Evolutionary conservation across 1,284 basidiomycete species (phyloP), one percentile per base, ranked within the genome.

Genomic region (Cryptococcus wingfieldii): DNA sequence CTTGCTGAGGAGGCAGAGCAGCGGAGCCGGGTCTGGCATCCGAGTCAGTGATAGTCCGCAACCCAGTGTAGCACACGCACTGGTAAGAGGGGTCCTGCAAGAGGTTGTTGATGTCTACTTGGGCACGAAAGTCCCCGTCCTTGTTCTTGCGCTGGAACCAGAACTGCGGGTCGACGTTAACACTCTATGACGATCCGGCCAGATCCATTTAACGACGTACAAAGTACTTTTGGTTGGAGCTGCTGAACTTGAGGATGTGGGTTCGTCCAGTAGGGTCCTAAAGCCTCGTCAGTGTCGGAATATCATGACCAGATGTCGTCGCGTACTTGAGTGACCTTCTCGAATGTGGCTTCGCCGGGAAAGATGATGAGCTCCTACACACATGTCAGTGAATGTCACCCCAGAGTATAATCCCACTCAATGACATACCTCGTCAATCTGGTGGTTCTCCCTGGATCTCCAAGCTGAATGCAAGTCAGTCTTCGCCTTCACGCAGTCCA

Each of bases 311-410:
- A 18, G 47, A 16, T n/a, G 14, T 47, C 8, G 13, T 23, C 9
- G 54, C 70, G 51, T 41, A 71, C 71, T 50, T 71, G 67, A 8
- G 56, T 51, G n/a, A 75, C 72, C 47, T 67, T 68, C 49, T 69
- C 64, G 44, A 77, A 76, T 5, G 65, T 66, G 0, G 72, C 74
- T 64, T 77, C 76, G n/a, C 70, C 72, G n/a, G 71, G 74, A 62
- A 77, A 77, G 61, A 77, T 65, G 59, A 77, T 67, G 27, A 74
- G 65, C 48, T 76, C 72, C 72, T 75, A 51, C 18, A 18, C 13
- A 28, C 25, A 37, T 16, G 19, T 34, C 50, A 45, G 34, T 31
- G 41, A 42, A 14, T 43, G 23, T 5, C 43, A 18, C 16, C 16
- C 41, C n/a, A 19, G n/a, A 19, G 38, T 23, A 28, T 2, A 19